These are phyloP conservation scores for Papiliotrema nemorosa DNA, from an alignment of 1,284 basidiomycete species.

Conservation along the genomic window DNA sequence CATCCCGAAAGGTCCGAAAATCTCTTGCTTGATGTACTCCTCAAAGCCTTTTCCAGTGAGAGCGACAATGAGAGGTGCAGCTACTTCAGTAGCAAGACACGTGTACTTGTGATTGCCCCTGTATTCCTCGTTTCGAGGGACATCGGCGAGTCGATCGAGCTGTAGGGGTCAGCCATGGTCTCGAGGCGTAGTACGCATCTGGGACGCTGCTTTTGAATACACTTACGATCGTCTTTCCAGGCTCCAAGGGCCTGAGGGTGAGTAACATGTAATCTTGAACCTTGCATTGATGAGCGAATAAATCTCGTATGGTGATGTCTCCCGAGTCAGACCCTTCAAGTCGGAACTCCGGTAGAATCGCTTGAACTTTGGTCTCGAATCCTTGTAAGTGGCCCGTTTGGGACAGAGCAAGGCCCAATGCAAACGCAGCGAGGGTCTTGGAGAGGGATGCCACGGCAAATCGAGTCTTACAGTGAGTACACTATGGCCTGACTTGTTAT, in stretches of 20 bases:
- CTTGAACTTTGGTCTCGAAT: too few species aligned
- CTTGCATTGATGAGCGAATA: neutral
- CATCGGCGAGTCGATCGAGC: neutral
- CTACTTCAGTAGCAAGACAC: neutral
- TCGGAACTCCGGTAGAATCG: constrained; percentile 3
- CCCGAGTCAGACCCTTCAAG: neutral
- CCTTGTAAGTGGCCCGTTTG: too few species aligned
- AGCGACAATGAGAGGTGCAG: neutral
- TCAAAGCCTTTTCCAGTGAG: constrained; percentile 1
- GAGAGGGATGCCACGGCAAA: too few species aligned
- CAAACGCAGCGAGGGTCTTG: too few species aligned
- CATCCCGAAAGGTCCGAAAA: constrained; percentile 4
- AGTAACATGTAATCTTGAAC: neutral
- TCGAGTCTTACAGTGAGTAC: too few species aligned
- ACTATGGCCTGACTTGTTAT: too few species aligned
- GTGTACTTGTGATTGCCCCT: neutral
- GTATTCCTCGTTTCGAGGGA: neutral
- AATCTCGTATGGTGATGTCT: neutral
- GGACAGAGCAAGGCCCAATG: too few species aligned
- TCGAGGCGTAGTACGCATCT: neutral
- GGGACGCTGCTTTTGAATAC: neutral
- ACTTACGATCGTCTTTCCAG: constrained; percentile 3
- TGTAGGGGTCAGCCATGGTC: too few species aligned
- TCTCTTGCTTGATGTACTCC: neutral
- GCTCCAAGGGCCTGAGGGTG: neutral